These are phyloP conservation scores for Cornus kousa DNA, from an alignment of 148 eudicot genomes.

Conservation along the genomic window DNA sequence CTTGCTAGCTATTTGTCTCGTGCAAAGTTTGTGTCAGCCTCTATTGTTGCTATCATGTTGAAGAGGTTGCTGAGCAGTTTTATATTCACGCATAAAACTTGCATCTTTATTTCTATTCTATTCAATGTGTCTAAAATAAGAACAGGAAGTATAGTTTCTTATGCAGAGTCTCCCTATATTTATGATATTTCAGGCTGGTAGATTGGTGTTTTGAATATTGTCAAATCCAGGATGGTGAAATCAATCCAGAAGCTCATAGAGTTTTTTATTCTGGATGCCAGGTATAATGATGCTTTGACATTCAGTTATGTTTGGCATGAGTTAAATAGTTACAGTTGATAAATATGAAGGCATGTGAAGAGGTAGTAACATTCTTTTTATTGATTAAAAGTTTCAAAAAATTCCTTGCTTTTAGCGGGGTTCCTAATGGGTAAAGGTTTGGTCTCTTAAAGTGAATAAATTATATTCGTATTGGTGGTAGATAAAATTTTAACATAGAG, in stretches of 20 bases:
- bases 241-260: constrained; percentile 60
- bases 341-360: background rate
- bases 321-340: background rate
- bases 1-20: constrained; percentile 94
- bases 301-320: background rate
- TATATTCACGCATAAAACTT: background rate
- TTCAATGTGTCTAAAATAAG: background rate
- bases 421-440: background rate
- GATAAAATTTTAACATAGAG: background rate
- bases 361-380: background rate
- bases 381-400: background rate
- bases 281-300: constrained; percentile 35
- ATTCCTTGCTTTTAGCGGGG: background rate
- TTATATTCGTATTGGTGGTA: background rate
- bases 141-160: constrained; percentile 6
- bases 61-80: constrained; percentile 47
- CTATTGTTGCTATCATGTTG: constrained; percentile 49
- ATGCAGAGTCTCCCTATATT: constrained; percentile 2
- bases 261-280: constrained; percentile 90
- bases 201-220: constrained; percentile 71
- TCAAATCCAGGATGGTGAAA: constrained; percentile 34
- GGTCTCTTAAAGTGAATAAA: background rate
- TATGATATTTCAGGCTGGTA: constrained; percentile 51
- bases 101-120: background rate
- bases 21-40: constrained; percentile 63